phyloP scores from a whole-genome alignment of 768 basidiomycete species.

The Russula olivacea region DNA sequence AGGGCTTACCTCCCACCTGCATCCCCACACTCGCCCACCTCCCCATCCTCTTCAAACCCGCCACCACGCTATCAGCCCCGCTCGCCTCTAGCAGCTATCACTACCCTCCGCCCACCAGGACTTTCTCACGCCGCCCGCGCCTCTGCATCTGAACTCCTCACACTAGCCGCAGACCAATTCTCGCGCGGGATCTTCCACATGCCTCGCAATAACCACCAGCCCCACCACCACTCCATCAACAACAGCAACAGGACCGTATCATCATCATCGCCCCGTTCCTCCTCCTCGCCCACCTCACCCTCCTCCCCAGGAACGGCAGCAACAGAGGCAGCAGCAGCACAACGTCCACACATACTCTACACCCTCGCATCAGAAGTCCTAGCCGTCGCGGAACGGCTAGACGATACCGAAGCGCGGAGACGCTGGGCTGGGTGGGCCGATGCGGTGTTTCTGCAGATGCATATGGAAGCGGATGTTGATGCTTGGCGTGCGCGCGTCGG shows the following conservation, averaged over 20 bases:
- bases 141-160: slow-evolving; percentile 47
- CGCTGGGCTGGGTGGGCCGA: slow-evolving; percentile 60
- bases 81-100: slow-evolving; percentile 49
- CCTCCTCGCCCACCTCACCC: not conserved
- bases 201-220: slow-evolving; percentile 39
- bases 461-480: slow-evolving; percentile 52
- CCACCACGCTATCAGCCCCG: slow-evolving; percentile 22
- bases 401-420: slow-evolving; percentile 39
- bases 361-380: slow-evolving; percentile 60
- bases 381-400: slow-evolving; percentile 52
- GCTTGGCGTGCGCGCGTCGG: slow-evolving; percentile 44
- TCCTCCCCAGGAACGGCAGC: not conserved
- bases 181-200: slow-evolving; percentile 65
- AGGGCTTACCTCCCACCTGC: not conserved
- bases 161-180: slow-evolving; percentile 64
- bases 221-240: slow-evolving; percentile 18
- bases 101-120: slow-evolving; percentile 44
- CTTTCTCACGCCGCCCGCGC: slow-evolving; percentile 38
- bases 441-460: slow-evolving; percentile 56
- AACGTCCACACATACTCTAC: slow-evolving; percentile 51
- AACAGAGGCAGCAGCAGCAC: not conserved
- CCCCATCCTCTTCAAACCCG: not conserved
- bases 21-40: not conserved
- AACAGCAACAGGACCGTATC: not conserved
- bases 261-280: not conserved